phyloP scores from a whole-genome alignment of 1,139 yeast genomes.

The Wickerhamiella pararugosa region DNA sequence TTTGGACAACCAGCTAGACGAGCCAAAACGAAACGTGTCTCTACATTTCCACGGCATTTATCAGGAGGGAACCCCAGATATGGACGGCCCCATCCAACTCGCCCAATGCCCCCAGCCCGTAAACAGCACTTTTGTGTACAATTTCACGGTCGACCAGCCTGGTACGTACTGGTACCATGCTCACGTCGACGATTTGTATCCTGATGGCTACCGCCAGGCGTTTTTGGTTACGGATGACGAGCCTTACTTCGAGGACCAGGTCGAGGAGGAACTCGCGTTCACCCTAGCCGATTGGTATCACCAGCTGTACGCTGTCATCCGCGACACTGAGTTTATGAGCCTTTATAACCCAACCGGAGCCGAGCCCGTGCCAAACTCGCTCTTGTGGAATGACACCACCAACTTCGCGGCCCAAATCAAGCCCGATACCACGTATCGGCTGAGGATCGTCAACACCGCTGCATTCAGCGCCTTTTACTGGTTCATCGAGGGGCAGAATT shows the following conservation, averaged over 20 bases:
- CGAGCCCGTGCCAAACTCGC: conserved; percentile 78
- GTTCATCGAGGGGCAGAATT: conserved; percentile 70
- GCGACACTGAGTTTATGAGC: conserved; percentile 37
- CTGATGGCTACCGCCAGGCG: conserved; percentile 81
- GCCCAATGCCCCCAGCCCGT: conserved; percentile 83
- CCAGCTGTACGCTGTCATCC: conserved; percentile 36
- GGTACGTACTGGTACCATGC: conserved; percentile 97
- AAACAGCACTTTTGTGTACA: conserved; percentile 49
- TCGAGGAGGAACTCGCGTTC: conserved; percentile 61
- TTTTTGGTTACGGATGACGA: conserved; percentile 51
- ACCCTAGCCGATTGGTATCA: conserved; percentile 80
- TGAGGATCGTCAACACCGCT: conserved; percentile 69
- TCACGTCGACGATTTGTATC: conserved; percentile 71
- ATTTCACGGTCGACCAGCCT: conserved; percentile 72
- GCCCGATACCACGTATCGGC: conserved; percentile 66
- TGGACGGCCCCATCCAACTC: conserved; percentile 83
- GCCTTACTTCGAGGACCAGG: conserved; percentile 37
- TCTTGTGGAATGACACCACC: conserved; percentile 58
- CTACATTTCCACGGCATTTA: conserved; percentile 88
- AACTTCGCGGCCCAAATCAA: conserved; percentile 51
- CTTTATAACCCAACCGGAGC: conserved; percentile 90
- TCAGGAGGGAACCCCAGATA: conserved; percentile 53
- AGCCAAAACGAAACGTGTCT: conserved; percentile 44
- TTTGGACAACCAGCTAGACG: conserved; percentile 49
- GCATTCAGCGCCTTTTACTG: conserved; percentile 78